Evolutionary conservation across 148 eudicot genomes (phyloP).

Genomic region (Cornus kousa): DNA sequence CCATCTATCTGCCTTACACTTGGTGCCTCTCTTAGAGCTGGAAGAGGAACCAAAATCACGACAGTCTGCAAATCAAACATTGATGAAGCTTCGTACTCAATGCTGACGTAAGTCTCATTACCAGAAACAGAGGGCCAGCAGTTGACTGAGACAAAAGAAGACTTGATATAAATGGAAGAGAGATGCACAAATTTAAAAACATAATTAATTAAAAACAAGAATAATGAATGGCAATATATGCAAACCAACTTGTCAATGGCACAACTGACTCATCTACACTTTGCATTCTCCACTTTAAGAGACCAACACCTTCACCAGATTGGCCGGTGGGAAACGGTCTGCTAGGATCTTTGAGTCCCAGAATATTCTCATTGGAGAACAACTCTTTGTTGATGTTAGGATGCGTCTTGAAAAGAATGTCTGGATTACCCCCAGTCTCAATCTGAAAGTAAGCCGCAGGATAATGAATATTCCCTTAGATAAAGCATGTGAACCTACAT

Average conservation of each 20-base stretch:
- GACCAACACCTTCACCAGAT: conserved; percentile 85
- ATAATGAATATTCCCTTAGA: not conserved
- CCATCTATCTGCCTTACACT: conserved; percentile 88
- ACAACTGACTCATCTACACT: conserved; percentile 80
- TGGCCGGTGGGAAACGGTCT: conserved; percentile 86
- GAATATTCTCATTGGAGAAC: conserved; percentile 68
- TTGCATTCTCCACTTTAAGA: conserved; percentile 96
- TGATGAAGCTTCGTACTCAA: conserved; percentile 91
- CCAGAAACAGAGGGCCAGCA: conserved; percentile 99
- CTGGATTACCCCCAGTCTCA: conserved; percentile 78
- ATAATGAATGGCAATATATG: not conserved
- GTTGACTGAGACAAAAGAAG: conserved; percentile 53
- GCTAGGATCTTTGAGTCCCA: conserved; percentile 93
- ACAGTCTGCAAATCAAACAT: conserved; percentile 88
- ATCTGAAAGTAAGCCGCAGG: conserved; percentile 42
- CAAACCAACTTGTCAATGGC: conserved; percentile 78
- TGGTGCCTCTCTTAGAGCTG: conserved; percentile 94
- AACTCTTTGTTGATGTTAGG: conserved; percentile 92
- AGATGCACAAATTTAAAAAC: not conserved
- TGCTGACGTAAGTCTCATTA: conserved; percentile 82
- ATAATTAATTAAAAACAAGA: not conserved
- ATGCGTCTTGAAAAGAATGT: conserved; percentile 79
- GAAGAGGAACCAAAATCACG: conserved; percentile 91
- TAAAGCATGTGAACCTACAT: not conserved
- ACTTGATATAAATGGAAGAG: not conserved